A percentile compares a stretch with the other conserved stretches of the same genome.
phyloP scores from a whole-genome alignment of 352 stramenopile species.

The Plasmopara muralis region DNA sequence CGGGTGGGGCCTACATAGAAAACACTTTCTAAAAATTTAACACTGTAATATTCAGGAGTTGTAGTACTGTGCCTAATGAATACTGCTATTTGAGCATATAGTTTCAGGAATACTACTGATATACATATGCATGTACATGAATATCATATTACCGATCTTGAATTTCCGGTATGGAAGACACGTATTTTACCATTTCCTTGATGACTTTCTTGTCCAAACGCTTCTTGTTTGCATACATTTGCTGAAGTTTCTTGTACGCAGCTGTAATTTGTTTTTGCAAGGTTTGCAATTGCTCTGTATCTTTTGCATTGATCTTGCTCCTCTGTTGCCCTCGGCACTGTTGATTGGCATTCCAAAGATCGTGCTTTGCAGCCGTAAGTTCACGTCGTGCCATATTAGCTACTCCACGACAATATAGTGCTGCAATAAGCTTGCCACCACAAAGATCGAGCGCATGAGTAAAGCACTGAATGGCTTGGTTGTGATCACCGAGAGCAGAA shows the following conservation, averaged over 20 bases:
- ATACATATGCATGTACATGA: too few relatives aligned
- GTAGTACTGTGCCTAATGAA: background rate
- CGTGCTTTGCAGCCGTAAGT: slow-evolving; percentile 48
- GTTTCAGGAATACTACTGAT: background rate
- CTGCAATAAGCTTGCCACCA: slow-evolving; percentile 41
- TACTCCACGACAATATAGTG: slow-evolving; percentile 66
- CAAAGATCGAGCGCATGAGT: slow-evolving; percentile 36
- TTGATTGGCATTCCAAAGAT: slow-evolving; percentile 64
- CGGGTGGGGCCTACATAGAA: slow-evolving; percentile 52
- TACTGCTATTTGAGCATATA: background rate
- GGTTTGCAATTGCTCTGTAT: slow-evolving; percentile 28
- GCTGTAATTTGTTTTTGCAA: slow-evolving; percentile 44
- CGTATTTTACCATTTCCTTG: slow-evolving; percentile 79
- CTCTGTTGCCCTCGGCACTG: slow-evolving; percentile 43
- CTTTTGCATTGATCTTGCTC: slow-evolving; percentile 26
- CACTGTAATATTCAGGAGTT: too few relatives aligned
- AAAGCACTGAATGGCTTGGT: slow-evolving; percentile 55
- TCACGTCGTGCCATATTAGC: slow-evolving; percentile 58
- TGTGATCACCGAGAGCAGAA: slow-evolving; percentile 44
- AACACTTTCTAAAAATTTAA: background rate
- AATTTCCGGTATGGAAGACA: slow-evolving; percentile 58
- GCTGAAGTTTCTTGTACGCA: slow-evolving; percentile 70
- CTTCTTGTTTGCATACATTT: slow-evolving; percentile 69
- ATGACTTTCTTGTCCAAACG: slow-evolving; percentile 74
- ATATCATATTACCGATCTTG: slow-evolving; percentile 26